A percentile compares a stretch with the other conserved stretches of the same genome.
Conservation (phyloP, 176 grass and related monocot genomes). For the Oryza brachyantha region DNA sequence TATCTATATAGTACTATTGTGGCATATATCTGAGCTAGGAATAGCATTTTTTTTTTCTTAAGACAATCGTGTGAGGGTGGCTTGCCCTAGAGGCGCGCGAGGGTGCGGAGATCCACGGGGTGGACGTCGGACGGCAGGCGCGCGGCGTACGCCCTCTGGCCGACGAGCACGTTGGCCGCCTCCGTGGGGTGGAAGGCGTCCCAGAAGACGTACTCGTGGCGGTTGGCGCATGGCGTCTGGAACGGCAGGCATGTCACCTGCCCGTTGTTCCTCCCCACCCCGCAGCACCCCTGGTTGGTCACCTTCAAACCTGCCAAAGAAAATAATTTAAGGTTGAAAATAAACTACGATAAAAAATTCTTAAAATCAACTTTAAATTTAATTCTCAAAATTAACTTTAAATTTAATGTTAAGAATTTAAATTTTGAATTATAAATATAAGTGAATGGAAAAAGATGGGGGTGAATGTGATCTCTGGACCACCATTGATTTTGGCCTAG, state of each 20-base stretch:
- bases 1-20: neutral
- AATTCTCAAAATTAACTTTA: no score
- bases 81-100: slow-evolving; percentile 49
- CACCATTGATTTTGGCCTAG: no score
- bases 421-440: no score
- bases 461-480: no score
- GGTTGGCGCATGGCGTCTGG: slow-evolving; percentile 63
- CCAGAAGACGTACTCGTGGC: slow-evolving; percentile 85
- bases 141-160: slow-evolving; percentile 59
- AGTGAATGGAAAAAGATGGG: no score
- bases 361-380: no score
- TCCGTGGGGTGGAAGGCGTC: slow-evolving; percentile 95
- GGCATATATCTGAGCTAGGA: neutral
- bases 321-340: no score
- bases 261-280: slow-evolving; percentile 95
- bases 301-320: slow-evolving; percentile 51
- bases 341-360: no score
- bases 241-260: slow-evolving; percentile 90
- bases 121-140: slow-evolving; percentile 55
- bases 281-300: slow-evolving; percentile 67
- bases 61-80: no score
- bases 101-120: slow-evolving; percentile 60
- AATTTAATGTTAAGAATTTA: no score
- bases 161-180: slow-evolving; percentile 61
- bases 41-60: no score